phyloP scores from a whole-genome alignment of 2,329 filamentous ascomycete species.

The Sphaceloma murrayae region DNA sequence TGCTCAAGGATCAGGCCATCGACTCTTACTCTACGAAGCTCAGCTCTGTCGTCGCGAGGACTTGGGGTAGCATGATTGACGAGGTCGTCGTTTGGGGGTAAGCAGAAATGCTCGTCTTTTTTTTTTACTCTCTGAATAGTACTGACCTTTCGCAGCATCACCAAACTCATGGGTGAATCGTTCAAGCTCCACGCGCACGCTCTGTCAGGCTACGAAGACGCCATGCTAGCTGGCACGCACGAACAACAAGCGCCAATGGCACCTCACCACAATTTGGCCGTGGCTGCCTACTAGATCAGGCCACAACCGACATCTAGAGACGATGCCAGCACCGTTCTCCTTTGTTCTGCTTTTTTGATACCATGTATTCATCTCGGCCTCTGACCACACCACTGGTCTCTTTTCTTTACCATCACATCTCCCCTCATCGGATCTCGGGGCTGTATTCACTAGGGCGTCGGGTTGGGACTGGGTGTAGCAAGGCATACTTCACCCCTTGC shows the following conservation, averaged over 20 bases:
- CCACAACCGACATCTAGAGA: background rate
- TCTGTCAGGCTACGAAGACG: slow-evolving; percentile 87
- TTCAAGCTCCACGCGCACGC: slow-evolving; percentile 96
- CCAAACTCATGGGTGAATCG: slow-evolving; percentile 92
- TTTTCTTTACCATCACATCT: slow-evolving; percentile 8
- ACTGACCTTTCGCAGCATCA: slow-evolving; percentile 57
- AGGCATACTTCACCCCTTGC: background rate
- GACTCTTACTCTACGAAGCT: slow-evolving; percentile 73
- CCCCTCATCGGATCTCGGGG: slow-evolving; percentile 12
- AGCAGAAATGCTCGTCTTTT: slow-evolving; percentile 37
- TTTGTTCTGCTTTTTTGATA: slow-evolving; percentile 16
- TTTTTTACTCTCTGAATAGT: background rate
- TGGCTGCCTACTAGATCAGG: slow-evolving; percentile 19
- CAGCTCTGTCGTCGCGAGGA: slow-evolving; percentile 86
- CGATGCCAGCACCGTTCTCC: background rate
- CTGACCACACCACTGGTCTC: background rate
- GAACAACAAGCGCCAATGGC: slow-evolving; percentile 34
- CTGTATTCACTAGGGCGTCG: slow-evolving; percentile 11
- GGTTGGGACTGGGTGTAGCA: background rate
- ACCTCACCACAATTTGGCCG: slow-evolving; percentile 32
- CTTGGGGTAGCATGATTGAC: slow-evolving; percentile 97
- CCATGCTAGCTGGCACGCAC: slow-evolving; percentile 43
- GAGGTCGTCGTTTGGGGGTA: slow-evolving; percentile 99
- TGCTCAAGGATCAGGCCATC: slow-evolving; percentile 85
- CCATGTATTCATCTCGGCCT: slow-evolving; percentile 12